These are phyloP conservation scores for Hanseniaspora pseudoguilliermondii DNA, from an alignment of 805 yeast species.

Conservation along the genomic window DNA sequence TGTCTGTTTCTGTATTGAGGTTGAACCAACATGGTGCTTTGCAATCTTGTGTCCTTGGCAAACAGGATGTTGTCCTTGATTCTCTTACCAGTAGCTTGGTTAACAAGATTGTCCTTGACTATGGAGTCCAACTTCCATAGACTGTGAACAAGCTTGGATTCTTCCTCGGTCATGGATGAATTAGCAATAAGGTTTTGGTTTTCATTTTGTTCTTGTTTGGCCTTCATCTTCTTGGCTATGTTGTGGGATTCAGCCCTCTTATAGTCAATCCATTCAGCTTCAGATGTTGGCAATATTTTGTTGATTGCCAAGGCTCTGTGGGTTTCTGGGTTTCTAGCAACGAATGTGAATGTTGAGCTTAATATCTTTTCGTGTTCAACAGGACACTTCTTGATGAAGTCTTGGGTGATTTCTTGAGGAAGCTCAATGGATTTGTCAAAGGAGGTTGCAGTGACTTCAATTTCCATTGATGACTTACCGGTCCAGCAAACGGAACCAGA, in stretches of 20 bases:
- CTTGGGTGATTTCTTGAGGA: constrained; percentile 43
- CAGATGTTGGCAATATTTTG: constrained; percentile 60
- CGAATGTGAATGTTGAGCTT: constrained; percentile 88
- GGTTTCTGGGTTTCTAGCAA: constrained; percentile 88
- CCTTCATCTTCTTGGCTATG: constrained; percentile 69
- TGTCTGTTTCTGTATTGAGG: constrained; percentile 94
- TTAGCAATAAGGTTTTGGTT: constrained; percentile 37
- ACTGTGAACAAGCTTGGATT: constrained; percentile 60
- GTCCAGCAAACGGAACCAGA: constrained; percentile 94
- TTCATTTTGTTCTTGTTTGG: constrained; percentile 35
- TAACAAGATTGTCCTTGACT: constrained; percentile 29
- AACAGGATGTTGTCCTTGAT: constrained; percentile 33
- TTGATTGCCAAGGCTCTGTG: constrained; percentile 81
- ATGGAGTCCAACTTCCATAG: constrained; percentile 43
- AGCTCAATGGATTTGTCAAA: constrained; percentile 36
- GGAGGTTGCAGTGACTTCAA: constrained; percentile 77
- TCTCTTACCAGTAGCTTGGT: constrained; percentile 1
- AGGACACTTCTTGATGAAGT: constrained; percentile 33
- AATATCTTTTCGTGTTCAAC: constrained; percentile 48
- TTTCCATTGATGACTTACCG: constrained; percentile 91
- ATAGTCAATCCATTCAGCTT: constrained; percentile 69
- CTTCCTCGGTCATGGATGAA: constrained; percentile 65
- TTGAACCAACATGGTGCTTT: constrained; percentile 81
- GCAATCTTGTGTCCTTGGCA: constrained; percentile 60
- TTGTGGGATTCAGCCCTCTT: constrained; percentile 82